Base-by-base conservation (phyloP, 148 eudicot species). In the Spergularia bocconei region DNA sequence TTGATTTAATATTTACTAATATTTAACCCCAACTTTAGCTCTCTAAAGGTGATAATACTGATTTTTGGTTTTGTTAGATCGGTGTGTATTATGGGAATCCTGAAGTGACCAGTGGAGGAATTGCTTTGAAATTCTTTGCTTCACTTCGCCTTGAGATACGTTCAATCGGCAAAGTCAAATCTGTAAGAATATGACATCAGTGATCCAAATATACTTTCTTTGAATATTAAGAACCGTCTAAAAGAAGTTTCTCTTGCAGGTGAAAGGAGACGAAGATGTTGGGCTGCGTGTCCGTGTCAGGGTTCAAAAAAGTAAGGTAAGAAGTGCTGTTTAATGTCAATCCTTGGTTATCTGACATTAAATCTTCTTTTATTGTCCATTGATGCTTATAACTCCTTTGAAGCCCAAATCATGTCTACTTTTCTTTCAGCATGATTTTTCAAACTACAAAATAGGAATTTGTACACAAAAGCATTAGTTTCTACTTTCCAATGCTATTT, bases 51-150 rank as follows among this genome's bases (percentile, higher is more conserved):
- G 54, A 20, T 77, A 60, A 25, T 62, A 25, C 17, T 82, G 39
- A 63, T 72, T 41, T 80, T 81, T 20, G 29, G 14, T 63, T 67
- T 41, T 65, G 47, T 52, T 78, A 94, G 98, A 94, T 94, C 84
- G 98, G 98, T 13, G 98, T 94, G 58, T 91, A 80, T 85, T 94
- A 94, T 76, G 97, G 98, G 68, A 94, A 94, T 87, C 98, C 98
- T 80, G 98, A 94, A 90, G 98, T 94, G 75, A 94, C 98, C 59
- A 94, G 98, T 75, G 98, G 98, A 84, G 98, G 98, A 78, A 94
- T 94, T 72, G 98, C 98, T 76, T 81, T 94, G 78, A 94, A 94
- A 83, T 94, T 94, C 80, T 94, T 94, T 80, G 98, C 98, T 61
- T 94, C 98, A 36, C 88, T 94, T 71, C 98, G 98, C 51, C 97